Evolutionary conservation across 2,329 filamentous ascomycete species (phyloP).

Genomic region (Aspergillus sp.): DNA sequence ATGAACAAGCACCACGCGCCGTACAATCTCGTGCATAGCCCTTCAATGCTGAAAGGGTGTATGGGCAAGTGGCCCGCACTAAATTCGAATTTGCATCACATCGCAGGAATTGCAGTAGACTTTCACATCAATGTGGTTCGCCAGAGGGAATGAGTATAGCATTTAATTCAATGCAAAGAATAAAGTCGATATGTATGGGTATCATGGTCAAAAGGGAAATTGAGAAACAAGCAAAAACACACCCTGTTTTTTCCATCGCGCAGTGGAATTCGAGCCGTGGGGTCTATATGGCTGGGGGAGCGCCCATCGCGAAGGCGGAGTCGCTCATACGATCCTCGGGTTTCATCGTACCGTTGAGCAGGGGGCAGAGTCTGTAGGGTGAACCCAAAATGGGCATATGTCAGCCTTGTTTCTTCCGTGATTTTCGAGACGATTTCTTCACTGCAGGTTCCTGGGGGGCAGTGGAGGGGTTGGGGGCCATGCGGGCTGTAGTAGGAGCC

Average conservation of each 20-base stretch:
- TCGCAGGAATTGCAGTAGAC: no score
- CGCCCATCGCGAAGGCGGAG: constrained; percentile 49
- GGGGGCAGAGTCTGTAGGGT: constrained; percentile 67
- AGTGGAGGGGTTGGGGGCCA: not conserved
- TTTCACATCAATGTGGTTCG: no score
- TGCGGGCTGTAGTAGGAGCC: not conserved
- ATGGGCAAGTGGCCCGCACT: no score
- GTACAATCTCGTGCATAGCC: no score
- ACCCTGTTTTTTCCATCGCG: not conserved
- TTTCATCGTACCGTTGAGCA: constrained; percentile 81
- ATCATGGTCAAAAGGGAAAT: not conserved
- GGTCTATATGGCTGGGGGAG: constrained; percentile 31
- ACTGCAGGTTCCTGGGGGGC: not conserved
- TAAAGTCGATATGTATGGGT: not conserved
- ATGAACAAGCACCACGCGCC: no score
- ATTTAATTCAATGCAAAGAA: not conserved
- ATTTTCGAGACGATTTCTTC: not conserved
- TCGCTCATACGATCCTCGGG: constrained; percentile 47
- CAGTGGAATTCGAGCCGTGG: not conserved
- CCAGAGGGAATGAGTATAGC: no score
- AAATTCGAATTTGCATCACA: no score
- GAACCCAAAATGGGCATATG: constrained; percentile 6
- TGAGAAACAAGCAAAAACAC: not conserved
- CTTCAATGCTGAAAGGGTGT: no score
- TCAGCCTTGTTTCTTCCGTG: not conserved